A percentile compares a stretch with the other conserved stretches of the same genome.
These are phyloP conservation scores for Ilex aquifolium DNA, from an alignment of 257 asterid genomes.

Conservation along the genomic window DNA sequence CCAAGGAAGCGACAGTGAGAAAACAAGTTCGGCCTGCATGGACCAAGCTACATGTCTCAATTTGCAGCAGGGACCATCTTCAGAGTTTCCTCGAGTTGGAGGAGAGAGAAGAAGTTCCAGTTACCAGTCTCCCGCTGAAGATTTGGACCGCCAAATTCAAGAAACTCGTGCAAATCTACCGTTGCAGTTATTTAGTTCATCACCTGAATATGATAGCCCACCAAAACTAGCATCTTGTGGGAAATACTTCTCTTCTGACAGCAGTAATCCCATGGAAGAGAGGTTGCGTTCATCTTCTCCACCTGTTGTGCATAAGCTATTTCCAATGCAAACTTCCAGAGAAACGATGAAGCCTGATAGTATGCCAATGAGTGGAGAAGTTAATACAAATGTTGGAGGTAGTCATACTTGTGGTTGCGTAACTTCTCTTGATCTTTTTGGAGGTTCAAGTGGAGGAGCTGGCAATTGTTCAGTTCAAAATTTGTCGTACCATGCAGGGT, in stretches of 20 bases:
- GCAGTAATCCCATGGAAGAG: conserved; percentile 68
- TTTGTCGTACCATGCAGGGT: conserved; percentile 51
- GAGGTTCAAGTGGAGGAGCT: conserved; percentile 33
- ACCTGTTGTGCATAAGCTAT: conserved; percentile 55
- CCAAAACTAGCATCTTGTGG: conserved; percentile 35
- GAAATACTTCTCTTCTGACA: conserved; percentile 55
- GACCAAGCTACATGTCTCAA: conserved; percentile 32
- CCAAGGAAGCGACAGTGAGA: conserved; percentile 61
- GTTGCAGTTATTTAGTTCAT: conserved; percentile 55
- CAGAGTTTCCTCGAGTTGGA: conserved; percentile 27
- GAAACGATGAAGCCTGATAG: conserved; percentile 33
- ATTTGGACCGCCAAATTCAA: conserved; percentile 37
- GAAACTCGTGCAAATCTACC: conserved; percentile 37
- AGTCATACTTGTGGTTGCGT: conserved; percentile 31
- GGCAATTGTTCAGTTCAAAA: conserved; percentile 47
- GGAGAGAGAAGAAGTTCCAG: conserved; percentile 61
- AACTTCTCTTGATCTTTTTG: conserved; percentile 72
- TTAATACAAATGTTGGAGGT: conserved; percentile 28
- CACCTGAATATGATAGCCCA: conserved; percentile 48
- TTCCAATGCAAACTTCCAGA: conserved; percentile 53
- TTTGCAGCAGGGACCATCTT: conserved; percentile 28
- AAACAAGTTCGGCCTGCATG: conserved; percentile 49
- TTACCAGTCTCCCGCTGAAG: conserved; percentile 49
- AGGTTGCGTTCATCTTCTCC: conserved; percentile 66
- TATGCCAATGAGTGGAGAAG: conserved; percentile 30